A percentile compares a stretch with the other conserved stretches of the same genome.
phyloP scores from a whole-genome alignment of 164 flowering plant species.

The Annona squamosa region DNA sequence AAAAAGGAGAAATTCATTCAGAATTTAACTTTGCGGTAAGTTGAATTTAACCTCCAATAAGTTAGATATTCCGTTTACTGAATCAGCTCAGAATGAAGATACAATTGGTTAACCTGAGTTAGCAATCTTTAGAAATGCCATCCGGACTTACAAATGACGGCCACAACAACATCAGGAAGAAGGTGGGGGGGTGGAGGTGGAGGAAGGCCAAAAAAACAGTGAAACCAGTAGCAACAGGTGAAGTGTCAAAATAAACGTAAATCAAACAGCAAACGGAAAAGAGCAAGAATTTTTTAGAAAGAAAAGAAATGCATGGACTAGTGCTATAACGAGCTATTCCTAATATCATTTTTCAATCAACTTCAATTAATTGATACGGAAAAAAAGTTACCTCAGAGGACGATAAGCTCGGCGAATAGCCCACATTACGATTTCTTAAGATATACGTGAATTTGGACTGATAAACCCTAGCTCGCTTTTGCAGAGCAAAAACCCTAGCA shows the following conservation, averaged over 20 bases:
- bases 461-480: too few relatives aligned
- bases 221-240: neutral
- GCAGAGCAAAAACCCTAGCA: too few relatives aligned
- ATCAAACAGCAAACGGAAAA: neutral
- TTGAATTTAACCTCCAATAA: too few relatives aligned
- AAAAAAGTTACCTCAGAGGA: slow-evolving; percentile 36
- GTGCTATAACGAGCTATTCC: neutral
- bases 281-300: neutral
- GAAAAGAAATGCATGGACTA: neutral
- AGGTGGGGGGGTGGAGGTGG: neutral
- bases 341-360: neutral
- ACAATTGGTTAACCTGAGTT: too few relatives aligned
- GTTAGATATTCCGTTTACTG: too few relatives aligned
- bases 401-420: slow-evolving; percentile 48
- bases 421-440: slow-evolving; percentile 32
- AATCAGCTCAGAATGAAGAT: too few relatives aligned
- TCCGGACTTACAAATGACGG: too few relatives aligned
- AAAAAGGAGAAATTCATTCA: too few relatives aligned
- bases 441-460: too few relatives aligned
- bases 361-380: neutral
- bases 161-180: neutral
- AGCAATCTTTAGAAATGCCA: too few relatives aligned
- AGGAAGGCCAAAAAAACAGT: neutral
- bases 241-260: neutral
- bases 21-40: too few relatives aligned